A percentile compares a stretch with the other conserved stretches of the same genome.
phyloP scores from a whole-genome alignment of 139 green algal genomes.

The Haematococcus sp. region DNA sequence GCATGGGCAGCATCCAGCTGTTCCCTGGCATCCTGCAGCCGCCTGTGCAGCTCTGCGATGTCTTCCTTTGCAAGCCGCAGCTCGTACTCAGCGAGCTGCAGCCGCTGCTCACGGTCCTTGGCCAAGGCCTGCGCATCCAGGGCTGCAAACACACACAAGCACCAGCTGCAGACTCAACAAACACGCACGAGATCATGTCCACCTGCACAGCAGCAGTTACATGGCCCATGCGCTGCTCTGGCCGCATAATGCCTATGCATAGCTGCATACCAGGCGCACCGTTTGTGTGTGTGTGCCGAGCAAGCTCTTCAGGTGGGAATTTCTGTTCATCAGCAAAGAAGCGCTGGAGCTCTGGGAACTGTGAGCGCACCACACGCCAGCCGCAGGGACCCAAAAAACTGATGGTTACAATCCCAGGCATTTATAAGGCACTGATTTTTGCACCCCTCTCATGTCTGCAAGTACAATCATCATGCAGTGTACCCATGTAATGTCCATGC shows the following conservation, averaged over 20 bases:
- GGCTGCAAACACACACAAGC: constrained; percentile 10
- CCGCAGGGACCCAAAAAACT: too few species aligned
- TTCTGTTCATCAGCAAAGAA: constrained; percentile 37
- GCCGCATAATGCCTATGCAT: neutral
- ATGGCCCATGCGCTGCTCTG: too few species aligned
- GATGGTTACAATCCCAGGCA: too few species aligned
- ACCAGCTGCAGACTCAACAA: neutral
- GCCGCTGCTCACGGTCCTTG: constrained; percentile 30
- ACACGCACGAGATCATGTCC: neutral
- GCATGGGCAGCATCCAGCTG: neutral
- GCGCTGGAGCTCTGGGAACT: constrained; percentile 14
- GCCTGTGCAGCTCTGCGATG: constrained; percentile 26
- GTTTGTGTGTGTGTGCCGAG: neutral
- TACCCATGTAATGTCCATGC: too few species aligned
- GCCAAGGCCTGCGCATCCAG: constrained; percentile 30
- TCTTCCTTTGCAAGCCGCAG: constrained; percentile 41
- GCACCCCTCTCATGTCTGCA: too few species aligned
- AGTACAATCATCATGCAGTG: neutral
- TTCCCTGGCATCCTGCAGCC: constrained; percentile 15
- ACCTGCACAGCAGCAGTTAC: neutral
- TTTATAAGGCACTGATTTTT: too few species aligned
- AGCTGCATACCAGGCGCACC: too few species aligned
- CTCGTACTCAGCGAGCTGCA: constrained; percentile 44
- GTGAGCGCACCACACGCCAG: too few species aligned
- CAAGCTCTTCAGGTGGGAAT: constrained; percentile 34